Conservation (phyloP, 495 filamentous ascomycete species). For the Xylaria grammica region DNA sequence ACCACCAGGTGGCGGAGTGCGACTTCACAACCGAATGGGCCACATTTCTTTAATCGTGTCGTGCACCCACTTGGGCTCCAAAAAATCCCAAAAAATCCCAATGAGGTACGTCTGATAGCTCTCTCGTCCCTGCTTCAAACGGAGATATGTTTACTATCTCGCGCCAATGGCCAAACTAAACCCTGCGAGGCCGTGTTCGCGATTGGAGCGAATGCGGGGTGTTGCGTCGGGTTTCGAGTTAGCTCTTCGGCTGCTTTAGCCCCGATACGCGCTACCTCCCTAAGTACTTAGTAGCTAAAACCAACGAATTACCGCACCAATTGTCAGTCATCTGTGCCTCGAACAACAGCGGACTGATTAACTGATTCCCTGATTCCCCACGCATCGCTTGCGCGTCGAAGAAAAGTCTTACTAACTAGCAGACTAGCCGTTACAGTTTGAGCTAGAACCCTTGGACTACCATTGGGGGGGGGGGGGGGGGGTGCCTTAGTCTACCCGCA, state of each 20-base stretch:
- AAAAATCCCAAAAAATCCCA: neutral
- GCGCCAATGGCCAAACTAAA: constrained; percentile 16
- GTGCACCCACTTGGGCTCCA: constrained; percentile 5
- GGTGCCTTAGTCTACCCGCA: constrained; percentile 1
- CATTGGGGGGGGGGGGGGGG: too few species aligned
- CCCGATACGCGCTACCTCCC: constrained; percentile 18
- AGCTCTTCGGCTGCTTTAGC: constrained; percentile 25
- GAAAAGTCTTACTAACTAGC: constrained; percentile 5
- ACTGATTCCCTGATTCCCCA: constrained; percentile 6
- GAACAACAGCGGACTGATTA: too few species aligned
- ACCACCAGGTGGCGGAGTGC: constrained; percentile 14
- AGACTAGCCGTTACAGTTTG: neutral
- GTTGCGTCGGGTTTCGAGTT: constrained; percentile 12
- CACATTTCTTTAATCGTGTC: constrained; percentile 8
- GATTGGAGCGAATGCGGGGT: constrained; percentile 24
- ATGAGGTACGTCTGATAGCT: constrained; percentile 2
- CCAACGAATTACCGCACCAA: constrained; percentile 26
- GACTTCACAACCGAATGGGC: neutral
- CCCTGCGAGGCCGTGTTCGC: neutral
- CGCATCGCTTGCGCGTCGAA: neutral
- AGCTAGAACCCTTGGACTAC: neutral
- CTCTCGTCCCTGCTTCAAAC: constrained; percentile 7
- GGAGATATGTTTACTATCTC: constrained; percentile 14
- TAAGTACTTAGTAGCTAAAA: too few species aligned
- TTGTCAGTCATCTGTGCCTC: constrained; percentile 1